Conservation (phyloP, 208 protist species). For the Crithidia expoeki region DNA sequence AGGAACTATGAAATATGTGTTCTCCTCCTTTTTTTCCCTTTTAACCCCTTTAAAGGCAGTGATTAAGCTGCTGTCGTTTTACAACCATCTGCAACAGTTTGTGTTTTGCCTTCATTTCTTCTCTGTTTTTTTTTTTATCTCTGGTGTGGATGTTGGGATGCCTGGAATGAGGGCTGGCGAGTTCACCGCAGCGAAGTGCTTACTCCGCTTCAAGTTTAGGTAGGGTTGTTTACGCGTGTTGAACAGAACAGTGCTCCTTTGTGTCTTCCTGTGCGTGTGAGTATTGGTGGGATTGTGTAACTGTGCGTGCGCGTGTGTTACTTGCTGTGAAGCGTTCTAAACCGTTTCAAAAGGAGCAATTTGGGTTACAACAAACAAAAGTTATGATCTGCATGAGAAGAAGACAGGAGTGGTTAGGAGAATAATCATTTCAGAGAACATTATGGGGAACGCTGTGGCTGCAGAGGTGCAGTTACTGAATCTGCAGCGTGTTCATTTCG, state of each 20-base stretch:
- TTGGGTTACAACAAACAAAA: not conserved
- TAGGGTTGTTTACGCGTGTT: not conserved
- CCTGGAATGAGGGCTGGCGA: too few relatives aligned
- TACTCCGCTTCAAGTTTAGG: too few relatives aligned
- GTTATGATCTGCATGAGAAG: not conserved
- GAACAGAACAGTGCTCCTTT: too few relatives aligned
- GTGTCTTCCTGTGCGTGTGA: not conserved
- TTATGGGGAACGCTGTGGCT: too few relatives aligned
- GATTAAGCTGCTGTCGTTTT: not conserved
- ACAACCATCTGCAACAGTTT: not conserved
- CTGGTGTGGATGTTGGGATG: too few relatives aligned
- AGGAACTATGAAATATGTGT: conserved; percentile 17
- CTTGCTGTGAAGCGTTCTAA: not conserved
- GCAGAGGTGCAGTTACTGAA: too few relatives aligned
- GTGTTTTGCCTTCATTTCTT: conserved; percentile 19
- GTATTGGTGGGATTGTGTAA: too few relatives aligned
- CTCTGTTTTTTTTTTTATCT: too few relatives aligned
- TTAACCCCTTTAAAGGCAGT: not conserved
- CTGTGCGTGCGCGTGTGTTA: not conserved
- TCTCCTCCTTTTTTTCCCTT: not conserved
- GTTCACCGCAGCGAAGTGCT: too few relatives aligned
- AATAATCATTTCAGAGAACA: too few relatives aligned
- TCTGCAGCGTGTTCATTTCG: too few relatives aligned
- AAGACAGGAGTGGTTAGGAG: too few relatives aligned
- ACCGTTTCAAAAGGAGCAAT: not conserved